Evolutionary conservation across 192 early-diverging fungal genomes (phyloP).

Genomic region (Jimgerdemannia lactiflua): DNA sequence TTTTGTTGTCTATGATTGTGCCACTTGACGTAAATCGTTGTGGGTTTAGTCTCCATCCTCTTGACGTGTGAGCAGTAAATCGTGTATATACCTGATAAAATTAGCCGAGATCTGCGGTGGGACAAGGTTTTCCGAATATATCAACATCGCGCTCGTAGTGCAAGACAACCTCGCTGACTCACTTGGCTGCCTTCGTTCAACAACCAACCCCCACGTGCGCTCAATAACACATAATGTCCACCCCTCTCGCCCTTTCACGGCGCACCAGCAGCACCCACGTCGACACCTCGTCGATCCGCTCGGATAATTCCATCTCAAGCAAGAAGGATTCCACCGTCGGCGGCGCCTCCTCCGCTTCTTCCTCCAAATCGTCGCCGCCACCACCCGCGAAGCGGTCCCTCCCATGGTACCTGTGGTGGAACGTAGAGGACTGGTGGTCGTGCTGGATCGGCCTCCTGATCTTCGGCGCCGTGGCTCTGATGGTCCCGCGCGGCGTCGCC

Average conservation of each 20-base stretch:
- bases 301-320: background rate
- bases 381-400: constrained; percentile 1
- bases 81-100: too few relatives aligned
- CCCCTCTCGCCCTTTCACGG: background rate
- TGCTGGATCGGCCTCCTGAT: constrained; percentile 54
- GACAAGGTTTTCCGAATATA: too few relatives aligned
- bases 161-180: too few relatives aligned
- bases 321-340: constrained; percentile 1
- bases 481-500: constrained; percentile 38
- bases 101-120: too few relatives aligned
- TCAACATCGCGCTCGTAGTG: too few relatives aligned
- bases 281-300: background rate
- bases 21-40: too few relatives aligned
- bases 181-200: too few relatives aligned
- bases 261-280: background rate
- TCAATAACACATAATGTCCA: background rate
- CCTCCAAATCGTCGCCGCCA: background rate
- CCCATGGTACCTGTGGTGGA: constrained; percentile 49
- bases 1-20: too few relatives aligned
- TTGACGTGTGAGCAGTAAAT: too few relatives aligned
- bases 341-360: background rate
- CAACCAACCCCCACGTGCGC: background rate
- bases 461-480: constrained; percentile 36
- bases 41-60: too few relatives aligned
- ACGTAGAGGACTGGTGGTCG: constrained; percentile 54